Evolutionary conservation across 495 filamentous ascomycete genomes (phyloP).

Genomic region (Paragyromitra xinjiangensis): DNA sequence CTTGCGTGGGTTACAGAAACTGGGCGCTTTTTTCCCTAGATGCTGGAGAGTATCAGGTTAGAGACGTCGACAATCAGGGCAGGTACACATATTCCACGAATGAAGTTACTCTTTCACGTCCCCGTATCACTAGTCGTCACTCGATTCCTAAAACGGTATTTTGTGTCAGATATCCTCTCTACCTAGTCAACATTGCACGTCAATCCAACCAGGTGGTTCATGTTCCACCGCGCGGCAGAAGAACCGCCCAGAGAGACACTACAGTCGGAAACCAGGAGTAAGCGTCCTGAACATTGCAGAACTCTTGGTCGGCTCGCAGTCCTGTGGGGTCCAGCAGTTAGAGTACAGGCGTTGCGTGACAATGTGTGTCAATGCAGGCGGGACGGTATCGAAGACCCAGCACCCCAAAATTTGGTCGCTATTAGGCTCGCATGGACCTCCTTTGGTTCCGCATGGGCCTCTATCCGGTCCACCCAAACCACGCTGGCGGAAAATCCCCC

Average conservation of each 20-base stretch:
- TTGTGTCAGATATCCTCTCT: background rate
- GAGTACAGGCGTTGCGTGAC: background rate
- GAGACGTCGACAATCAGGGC: no score
- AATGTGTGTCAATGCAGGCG: slow-evolving; percentile 5
- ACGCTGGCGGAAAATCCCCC: slow-evolving; percentile 4
- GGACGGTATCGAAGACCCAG: background rate
- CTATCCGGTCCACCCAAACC: slow-evolving; percentile 16
- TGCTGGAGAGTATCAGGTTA: no score
- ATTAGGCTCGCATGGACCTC: slow-evolving; percentile 8
- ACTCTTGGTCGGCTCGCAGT: no score
- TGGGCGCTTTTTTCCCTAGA: no score
- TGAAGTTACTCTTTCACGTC: no score
- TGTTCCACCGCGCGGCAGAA: background rate
- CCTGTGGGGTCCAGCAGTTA: background rate
- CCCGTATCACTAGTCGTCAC: slow-evolving; percentile 20
- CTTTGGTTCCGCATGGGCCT: slow-evolving; percentile 11
- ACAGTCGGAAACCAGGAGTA: background rate
- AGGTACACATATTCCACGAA: no score
- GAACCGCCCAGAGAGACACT: background rate
- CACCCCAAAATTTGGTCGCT: background rate
- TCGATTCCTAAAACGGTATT: background rate
- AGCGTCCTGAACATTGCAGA: no score
- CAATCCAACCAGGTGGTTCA: background rate
- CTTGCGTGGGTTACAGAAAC: no score
- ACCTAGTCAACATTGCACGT: background rate